Conservation (phyloP, 805 yeast species). For the Pichia nanzhaoensis region DNA sequence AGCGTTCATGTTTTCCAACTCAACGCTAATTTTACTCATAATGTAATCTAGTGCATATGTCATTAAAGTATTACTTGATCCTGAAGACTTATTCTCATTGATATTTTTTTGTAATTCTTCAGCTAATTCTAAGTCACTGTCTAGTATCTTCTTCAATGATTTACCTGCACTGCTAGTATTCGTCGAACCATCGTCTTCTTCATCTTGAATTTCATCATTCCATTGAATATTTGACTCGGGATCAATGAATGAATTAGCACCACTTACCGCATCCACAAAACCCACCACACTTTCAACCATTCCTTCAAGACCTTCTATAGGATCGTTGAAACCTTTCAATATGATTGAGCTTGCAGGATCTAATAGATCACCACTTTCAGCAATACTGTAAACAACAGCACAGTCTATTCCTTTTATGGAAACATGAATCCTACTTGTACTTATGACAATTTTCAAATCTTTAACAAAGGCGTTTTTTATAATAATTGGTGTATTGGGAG, state of each 20-base stretch:
- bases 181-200: conserved; percentile 7
- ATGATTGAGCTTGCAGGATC: conserved; percentile 7
- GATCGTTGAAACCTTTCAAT: conserved; percentile 7
- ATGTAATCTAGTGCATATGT: conserved; percentile 63
- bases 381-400: conserved; percentile 9
- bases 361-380: neutral
- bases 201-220: conserved; percentile 22
- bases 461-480: conserved; percentile 11
- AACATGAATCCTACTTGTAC: conserved; percentile 11
- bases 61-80: conserved; percentile 6
- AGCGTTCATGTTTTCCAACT: conserved; percentile 40
- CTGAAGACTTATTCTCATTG: conserved; percentile 14
- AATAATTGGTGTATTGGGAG: conserved; percentile 10
- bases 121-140: conserved; percentile 1
- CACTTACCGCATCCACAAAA: conserved; percentile 36
- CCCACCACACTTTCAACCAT: conserved; percentile 53
- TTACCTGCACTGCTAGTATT: conserved; percentile 1
- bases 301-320: conserved; percentile 49
- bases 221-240: conserved; percentile 20
- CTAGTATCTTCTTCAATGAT: conserved; percentile 3
- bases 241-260: conserved; percentile 4
- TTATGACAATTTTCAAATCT: conserved; percentile 7
- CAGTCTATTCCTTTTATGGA: conserved; percentile 3
- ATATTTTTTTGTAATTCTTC: conserved; percentile 3
- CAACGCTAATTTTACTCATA: conserved; percentile 50